Conservation (phyloP, 2,329 filamentous ascomycete genomes). For the Sporothrix globosa region DNA sequence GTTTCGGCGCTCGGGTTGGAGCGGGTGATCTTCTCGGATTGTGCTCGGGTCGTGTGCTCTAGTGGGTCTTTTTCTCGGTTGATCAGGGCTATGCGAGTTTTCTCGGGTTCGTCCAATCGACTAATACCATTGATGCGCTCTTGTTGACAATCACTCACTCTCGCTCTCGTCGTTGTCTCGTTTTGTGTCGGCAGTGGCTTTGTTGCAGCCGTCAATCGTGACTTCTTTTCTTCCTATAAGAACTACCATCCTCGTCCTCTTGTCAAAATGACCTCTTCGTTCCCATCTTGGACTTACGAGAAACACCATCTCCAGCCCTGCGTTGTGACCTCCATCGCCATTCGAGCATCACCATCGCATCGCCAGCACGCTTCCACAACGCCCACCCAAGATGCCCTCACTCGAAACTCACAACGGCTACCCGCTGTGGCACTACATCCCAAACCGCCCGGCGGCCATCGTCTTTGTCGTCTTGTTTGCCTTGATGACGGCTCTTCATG, state of each 20-base stretch:
- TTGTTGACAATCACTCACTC: no score
- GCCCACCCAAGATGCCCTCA: background rate
- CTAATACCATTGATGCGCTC: no score
- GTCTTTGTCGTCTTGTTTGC: constrained; percentile 11
- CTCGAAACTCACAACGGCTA: constrained; percentile 23
- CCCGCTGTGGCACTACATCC: constrained; percentile 24
- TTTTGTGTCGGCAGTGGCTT: no score
- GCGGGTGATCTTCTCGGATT: background rate
- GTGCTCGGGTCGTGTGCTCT: background rate
- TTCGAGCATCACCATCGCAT: background rate
- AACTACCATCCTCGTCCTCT: background rate
- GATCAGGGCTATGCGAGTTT: background rate
- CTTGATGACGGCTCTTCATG: constrained; percentile 9
- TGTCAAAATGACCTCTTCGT: background rate
- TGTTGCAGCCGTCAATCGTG: no score
- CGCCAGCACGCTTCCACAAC: background rate
- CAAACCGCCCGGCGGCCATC: constrained; percentile 9
- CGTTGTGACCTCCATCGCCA: background rate
- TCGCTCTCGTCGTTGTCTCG: no score
- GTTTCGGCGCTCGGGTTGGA: background rate
- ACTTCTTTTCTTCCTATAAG: background rate
- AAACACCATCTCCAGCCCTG: background rate
- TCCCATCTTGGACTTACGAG: background rate
- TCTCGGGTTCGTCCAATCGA: background rate
- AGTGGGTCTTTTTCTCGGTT: background rate